These are phyloP conservation scores for Furcasterigmium furcatum DNA, from an alignment of 2,329 filamentous ascomycete species.

Conservation along the genomic window DNA sequence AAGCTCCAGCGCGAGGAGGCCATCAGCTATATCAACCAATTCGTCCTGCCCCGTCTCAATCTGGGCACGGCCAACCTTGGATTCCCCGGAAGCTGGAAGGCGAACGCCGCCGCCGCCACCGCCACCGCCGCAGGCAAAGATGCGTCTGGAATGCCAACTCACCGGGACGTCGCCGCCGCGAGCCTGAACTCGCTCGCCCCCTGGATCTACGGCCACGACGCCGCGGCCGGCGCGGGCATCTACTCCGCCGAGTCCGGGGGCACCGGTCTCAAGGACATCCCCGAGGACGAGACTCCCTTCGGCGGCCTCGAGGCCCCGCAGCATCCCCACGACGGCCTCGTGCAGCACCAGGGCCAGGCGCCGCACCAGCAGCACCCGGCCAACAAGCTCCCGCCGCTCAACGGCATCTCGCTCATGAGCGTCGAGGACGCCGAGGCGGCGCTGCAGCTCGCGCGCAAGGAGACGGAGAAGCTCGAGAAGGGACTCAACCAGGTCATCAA, in stretches of 20 bases:
- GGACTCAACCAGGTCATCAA: constrained; percentile 56
- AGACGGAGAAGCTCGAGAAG: constrained; percentile 62
- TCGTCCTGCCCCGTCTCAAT: constrained; percentile 59
- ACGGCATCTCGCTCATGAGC: constrained; percentile 53
- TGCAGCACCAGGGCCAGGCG: neutral
- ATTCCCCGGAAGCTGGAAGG: constrained; percentile 23
- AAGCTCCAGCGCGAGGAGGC: constrained; percentile 67
- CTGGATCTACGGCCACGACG: constrained; percentile 50
- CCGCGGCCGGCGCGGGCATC: constrained; percentile 39
- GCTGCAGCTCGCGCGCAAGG: constrained; percentile 48
- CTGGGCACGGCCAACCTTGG: constrained; percentile 44
- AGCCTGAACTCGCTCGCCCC: constrained; percentile 53
- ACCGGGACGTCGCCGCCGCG: constrained; percentile 43
- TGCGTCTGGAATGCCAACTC: constrained; percentile 17
- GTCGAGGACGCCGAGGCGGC: constrained; percentile 62
- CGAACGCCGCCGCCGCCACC: constrained; percentile 4
- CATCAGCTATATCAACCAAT: constrained; percentile 67
- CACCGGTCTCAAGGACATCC: constrained; percentile 12
- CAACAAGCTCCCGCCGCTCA: constrained; percentile 25
- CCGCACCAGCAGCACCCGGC: constrained; percentile 1
- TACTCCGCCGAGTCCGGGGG: constrained; percentile 21
- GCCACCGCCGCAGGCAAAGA: constrained; percentile 20
- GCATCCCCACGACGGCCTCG: constrained; percentile 4
- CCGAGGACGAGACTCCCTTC: constrained; percentile 15
- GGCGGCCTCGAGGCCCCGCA: constrained; percentile 10